Evolutionary conservation across 2,329 filamentous ascomycete species (phyloP).

Genomic region (Gyromitra esculenta): DNA sequence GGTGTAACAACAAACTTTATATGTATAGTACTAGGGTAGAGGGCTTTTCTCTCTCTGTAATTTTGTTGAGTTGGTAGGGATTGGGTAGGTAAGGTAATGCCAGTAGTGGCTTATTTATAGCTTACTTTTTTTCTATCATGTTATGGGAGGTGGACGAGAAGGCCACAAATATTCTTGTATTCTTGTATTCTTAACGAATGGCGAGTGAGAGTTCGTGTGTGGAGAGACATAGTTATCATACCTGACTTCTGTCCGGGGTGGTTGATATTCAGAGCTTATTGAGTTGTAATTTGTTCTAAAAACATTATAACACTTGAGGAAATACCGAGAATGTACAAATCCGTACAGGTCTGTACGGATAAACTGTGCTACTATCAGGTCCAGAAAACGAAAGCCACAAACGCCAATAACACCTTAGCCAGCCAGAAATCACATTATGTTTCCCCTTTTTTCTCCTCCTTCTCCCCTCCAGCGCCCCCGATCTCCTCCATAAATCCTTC

Average conservation of each 20-base stretch:
- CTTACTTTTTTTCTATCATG: background rate
- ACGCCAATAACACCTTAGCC: constrained; percentile 27
- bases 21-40: background rate
- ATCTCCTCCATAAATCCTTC: constrained; percentile 65
- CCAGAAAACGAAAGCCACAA: background rate
- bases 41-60: background rate
- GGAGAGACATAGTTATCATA: background rate
- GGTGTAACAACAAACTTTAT: constrained; percentile 2
- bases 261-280: background rate
- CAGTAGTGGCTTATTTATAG: background rate
- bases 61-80: constrained; percentile 1
- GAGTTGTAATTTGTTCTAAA: background rate
- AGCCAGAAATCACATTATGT: background rate
- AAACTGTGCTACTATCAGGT: background rate
- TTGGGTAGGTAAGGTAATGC: background rate
- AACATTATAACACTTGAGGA: background rate
- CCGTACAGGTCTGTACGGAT: background rate
- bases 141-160: background rate
- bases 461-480: constrained; percentile 6
- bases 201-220: background rate
- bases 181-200: background rate
- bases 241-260: background rate
- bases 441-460: constrained; percentile 8
- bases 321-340: background rate
- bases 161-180: background rate